Conservation (phyloP, 345 rosid species). For the Arabidopsis thaliana region DNA sequence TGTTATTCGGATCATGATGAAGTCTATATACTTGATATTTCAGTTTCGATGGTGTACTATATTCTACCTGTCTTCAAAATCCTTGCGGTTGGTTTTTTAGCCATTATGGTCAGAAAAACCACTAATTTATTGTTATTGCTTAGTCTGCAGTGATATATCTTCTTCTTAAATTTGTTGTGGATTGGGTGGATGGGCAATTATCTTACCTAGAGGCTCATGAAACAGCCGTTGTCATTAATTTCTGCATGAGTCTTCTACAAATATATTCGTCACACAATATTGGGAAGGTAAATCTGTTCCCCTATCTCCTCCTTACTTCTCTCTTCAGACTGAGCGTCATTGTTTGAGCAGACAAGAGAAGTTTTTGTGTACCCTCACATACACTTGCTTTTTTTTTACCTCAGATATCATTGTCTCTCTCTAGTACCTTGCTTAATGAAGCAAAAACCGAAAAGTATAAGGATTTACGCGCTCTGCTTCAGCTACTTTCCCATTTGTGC, state of each 20-base stretch:
- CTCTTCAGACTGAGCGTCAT: slow-evolving; percentile 19
- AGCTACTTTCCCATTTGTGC: slow-evolving; percentile 90
- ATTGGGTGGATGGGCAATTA: slow-evolving; percentile 98
- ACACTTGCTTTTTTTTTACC: slow-evolving; percentile 6
- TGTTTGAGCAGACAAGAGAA: slow-evolving; percentile 15
- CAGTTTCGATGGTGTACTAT: slow-evolving; percentile 1
- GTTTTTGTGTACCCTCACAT: slow-evolving; percentile 20
- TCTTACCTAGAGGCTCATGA: slow-evolving; percentile 88
- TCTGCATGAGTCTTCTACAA: slow-evolving; percentile 93
- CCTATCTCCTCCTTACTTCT: slow-evolving; percentile 10
- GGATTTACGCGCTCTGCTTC: slow-evolving; percentile 96
- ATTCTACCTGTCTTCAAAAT: slow-evolving; percentile 11
- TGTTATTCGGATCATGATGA: slow-evolving; percentile 1
- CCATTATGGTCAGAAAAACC: slow-evolving; percentile 15
- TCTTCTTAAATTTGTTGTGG: slow-evolving; percentile 89
- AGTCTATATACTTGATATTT: slow-evolving; percentile 14
- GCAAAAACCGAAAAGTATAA: slow-evolving; percentile 84
- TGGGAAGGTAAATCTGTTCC: slow-evolving; percentile 73
- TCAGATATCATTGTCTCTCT: slow-evolving; percentile 78
- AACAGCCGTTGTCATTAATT: slow-evolving; percentile 73
- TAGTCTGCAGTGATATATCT: slow-evolving; percentile 93
- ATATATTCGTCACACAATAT: slow-evolving; percentile 94
- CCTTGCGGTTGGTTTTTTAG: slow-evolving; percentile 23
- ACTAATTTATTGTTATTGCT: slow-evolving; percentile 47
- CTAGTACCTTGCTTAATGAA: slow-evolving; percentile 83